Base-by-base conservation (phyloP, 2,329 filamentous ascomycete species). In the Grosmannia huntii region DNA sequence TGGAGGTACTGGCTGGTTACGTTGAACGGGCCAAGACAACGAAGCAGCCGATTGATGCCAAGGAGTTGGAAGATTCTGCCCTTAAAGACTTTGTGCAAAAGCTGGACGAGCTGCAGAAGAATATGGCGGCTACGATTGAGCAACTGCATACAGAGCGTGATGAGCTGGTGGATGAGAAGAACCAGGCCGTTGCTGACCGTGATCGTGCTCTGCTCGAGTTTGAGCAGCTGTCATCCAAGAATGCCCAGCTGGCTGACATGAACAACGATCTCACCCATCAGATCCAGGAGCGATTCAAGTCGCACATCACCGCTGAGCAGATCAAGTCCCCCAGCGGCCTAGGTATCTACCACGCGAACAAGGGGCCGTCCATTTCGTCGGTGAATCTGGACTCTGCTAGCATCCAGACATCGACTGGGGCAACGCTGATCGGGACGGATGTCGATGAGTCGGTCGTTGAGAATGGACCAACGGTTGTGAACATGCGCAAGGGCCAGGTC, bases 141-240 rank as follows among this genome's bases (percentile, higher is more conserved):
- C 75, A 79, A 62, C 75, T 86, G 28, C 80, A 84, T 61, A 74
- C 80, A 44, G 89, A 92, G 71, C 84, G 90, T 60, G 90, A 94
- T 66, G 83, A 89, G 63, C 73, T 96, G 14, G 75, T 90, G 0
- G 90, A 96, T 58, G 91, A 97, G 70, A 90, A 92, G 68, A 84
- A 85, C 60, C 86, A 85, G 65, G 81, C 95, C 27, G 83, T 88
- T 46, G 85, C 87, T 56, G 87, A 94, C 75, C 90, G 95, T 66
- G 92, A 97, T 70, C 90, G 94, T 68, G 91, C 90, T 16, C 85
- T 96, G 66, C 84, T 95, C 66, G 94, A 99, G 68, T 97, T 96
- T 67, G 94, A 97, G 74, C 90, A 95, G 67, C 76, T 99, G 51
- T 95, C 90, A 12, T 87, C 86, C 59, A 96, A 96, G 77, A 99